These are phyloP conservation scores for Dictyostelium brefeldianum DNA, from an alignment of 78 protist species.

Conservation along the genomic window DNA sequence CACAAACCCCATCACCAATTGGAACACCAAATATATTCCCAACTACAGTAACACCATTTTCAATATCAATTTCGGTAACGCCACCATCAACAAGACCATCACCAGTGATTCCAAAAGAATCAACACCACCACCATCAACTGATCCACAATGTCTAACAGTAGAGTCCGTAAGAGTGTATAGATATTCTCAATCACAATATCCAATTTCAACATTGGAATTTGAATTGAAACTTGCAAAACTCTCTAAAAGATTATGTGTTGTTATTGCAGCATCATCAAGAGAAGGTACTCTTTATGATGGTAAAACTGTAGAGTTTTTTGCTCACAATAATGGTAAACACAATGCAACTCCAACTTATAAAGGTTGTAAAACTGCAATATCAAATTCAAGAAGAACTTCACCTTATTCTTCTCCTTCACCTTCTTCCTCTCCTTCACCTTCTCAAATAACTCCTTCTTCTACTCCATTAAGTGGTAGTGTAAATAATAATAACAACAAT, in stretches of 20 bases:
- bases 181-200: slow-evolving; percentile 34
- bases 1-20: slow-evolving; percentile 53
- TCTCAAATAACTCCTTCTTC: not conserved
- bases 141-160: slow-evolving; percentile 73
- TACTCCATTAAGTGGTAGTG: not conserved
- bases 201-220: slow-evolving; percentile 69
- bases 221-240: slow-evolving; percentile 63
- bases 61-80: slow-evolving; percentile 57
- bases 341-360: slow-evolving; percentile 24
- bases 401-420: not conserved
- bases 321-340: slow-evolving; percentile 80
- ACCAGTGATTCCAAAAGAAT: slow-evolving; percentile 29
- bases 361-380: not conserved
- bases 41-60: slow-evolving; percentile 5
- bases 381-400: slow-evolving; percentile 4
- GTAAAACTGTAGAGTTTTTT: slow-evolving; percentile 49
- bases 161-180: slow-evolving; percentile 70
- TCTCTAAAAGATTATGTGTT: slow-evolving; percentile 45
- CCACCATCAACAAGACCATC: slow-evolving; percentile 49
- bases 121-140: slow-evolving; percentile 17
- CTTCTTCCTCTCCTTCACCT: not conserved
- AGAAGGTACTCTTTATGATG: slow-evolving; percentile 55
- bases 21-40: slow-evolving; percentile 14
- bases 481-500: not conserved
- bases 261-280: slow-evolving; percentile 35